These are phyloP conservation scores for Mariannaea sp. DNA, from an alignment of 2,329 filamentous ascomycete species.

Conservation along the genomic window DNA sequence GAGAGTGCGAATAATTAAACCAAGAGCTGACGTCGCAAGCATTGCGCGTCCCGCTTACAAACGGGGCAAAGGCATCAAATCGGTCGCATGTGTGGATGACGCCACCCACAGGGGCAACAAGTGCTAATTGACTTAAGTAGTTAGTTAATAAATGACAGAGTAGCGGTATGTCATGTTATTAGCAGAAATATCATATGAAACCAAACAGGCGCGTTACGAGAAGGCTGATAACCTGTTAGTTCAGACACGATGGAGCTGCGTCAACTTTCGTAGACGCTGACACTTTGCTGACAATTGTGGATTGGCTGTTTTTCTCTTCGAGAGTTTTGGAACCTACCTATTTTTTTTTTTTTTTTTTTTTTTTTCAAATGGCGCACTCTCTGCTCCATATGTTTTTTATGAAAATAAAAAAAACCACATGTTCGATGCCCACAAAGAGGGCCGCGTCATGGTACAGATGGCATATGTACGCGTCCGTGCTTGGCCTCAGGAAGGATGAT, in stretches of 20 bases:
- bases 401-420: conserved; percentile 7
- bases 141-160: not conserved
- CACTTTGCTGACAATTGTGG: too few relatives aligned
- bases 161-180: too few relatives aligned
- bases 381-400: too few relatives aligned
- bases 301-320: too few relatives aligned
- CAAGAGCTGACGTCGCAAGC: conserved; percentile 41
- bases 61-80: conserved; percentile 34
- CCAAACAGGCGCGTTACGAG: too few relatives aligned
- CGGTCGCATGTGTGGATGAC: conserved; percentile 26
- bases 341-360: too few relatives aligned
- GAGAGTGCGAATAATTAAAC: conserved; percentile 2
- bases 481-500: not conserved
- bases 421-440: conserved; percentile 12
- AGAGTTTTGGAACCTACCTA: too few relatives aligned
- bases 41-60: conserved; percentile 43
- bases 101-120: conserved; percentile 23
- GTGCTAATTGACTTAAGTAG: not conserved
- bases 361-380: too few relatives aligned
- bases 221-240: too few relatives aligned
- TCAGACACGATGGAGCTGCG: too few relatives aligned
- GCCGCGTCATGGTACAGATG: conserved; percentile 19
- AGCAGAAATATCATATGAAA: too few relatives aligned
- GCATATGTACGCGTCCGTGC: conserved; percentile 19
- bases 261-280: too few relatives aligned